Evolutionary conservation across 2,329 filamentous ascomycete genomes (phyloP).

Genomic region (Rosellinia necatrix): DNA sequence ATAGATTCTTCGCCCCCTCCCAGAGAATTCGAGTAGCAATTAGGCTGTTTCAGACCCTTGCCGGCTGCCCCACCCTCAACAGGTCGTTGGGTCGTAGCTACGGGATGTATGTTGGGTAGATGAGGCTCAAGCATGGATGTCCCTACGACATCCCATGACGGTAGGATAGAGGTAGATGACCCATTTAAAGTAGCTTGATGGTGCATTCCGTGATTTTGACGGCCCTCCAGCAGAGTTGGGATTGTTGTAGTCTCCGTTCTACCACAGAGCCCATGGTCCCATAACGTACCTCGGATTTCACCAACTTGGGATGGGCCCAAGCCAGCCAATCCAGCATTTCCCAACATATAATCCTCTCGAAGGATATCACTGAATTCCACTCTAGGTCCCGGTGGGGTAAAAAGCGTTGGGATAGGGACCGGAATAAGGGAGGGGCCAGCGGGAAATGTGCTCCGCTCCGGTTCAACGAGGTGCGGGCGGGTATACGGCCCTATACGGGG

Average conservation of each 20-base stretch:
- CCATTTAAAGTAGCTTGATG: not conserved
- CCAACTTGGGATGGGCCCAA: not conserved
- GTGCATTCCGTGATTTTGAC: not conserved
- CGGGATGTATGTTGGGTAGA: not conserved
- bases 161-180: not conserved
- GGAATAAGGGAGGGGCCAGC: not conserved
- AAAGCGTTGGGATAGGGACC: not conserved
- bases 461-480: not conserved
- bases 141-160: not conserved
- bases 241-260: not conserved
- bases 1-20: not conserved
- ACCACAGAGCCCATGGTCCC: not conserved
- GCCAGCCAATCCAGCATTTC: not conserved
- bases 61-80: not conserved
- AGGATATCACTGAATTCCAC: not conserved
- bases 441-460: not conserved
- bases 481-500: constrained; percentile 15
- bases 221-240: not conserved
- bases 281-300: not conserved
- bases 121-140: not conserved
- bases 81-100: not conserved
- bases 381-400: not conserved
- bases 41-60: not conserved
- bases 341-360: not conserved
- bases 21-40: not conserved